Conservation (phyloP, 306 rosid genomes). For the Fagus sylvatica region DNA sequence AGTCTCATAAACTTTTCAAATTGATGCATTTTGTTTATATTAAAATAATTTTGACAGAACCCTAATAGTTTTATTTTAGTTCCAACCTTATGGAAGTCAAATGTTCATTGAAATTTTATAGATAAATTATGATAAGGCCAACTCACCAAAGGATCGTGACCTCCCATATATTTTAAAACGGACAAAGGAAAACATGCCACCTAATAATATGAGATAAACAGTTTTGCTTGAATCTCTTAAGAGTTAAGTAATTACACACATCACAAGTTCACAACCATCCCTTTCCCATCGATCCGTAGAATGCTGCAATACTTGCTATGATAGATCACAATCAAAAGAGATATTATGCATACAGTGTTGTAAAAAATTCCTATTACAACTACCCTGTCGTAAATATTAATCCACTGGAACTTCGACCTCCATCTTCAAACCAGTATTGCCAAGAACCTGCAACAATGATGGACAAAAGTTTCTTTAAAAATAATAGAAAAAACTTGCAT, state of each 20-base stretch:
- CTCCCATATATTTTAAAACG: no score
- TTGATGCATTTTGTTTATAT: no score
- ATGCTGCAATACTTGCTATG: constrained; percentile 19
- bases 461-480: neutral
- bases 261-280: neutral
- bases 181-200: no score
- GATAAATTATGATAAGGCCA: no score
- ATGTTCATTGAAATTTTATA: no score
- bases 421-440: constrained; percentile 64
- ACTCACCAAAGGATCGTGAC: no score
- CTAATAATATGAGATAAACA: no score
- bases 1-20: no score
- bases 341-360: neutral
- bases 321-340: constrained; percentile 13
- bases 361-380: neutral
- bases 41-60: no score
- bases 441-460: constrained; percentile 53
- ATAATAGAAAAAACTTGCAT: neutral
- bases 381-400: constrained; percentile 23
- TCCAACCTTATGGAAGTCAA: no score
- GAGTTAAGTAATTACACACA: constrained; percentile 9
- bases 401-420: constrained; percentile 75
- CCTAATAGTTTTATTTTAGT: no score
- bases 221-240: no score
- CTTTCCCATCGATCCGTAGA: constrained; percentile 11